Evolutionary conservation across 2,329 filamentous ascomycete genomes (phyloP), one percentile per base, ranked within the genome.

Genomic region (Fusarium mangiferae): DNA sequence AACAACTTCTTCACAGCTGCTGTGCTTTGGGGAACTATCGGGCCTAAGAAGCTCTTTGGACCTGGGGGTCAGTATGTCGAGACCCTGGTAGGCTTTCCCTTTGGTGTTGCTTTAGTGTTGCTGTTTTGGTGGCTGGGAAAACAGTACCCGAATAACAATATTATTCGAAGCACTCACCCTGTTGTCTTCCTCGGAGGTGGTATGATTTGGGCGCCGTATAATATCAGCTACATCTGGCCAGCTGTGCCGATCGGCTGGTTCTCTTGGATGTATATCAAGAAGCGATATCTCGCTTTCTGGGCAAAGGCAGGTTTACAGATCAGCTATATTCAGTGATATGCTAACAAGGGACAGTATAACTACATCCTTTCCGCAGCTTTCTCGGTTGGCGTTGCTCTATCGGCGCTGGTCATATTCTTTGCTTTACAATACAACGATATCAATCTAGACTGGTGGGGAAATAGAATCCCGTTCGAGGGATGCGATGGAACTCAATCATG

Each of bases 391-490:
- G 82, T 88, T 26, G 85, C 86, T 24, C 79, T 88, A 46, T 80
- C 85, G 0, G 86, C 80, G 18, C 81, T 88, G 28, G 65, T 88
- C 58, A 85, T 87, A 51, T 85, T 88, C 79, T 88, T 88, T 71
- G 81, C 83, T 14, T 77, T 88, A 7, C 81, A 85, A 71, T 86
- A 82, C 71, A 78, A 77, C 3, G 76, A 78, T 7, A 72, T 82
- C 4, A 75, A 80, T 28, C 48, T 87, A 35, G 72, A 81, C 11
- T 87, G 85, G 86, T 87, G 85, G 85, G 86, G 86, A 5, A 87
- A 86, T 72, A 78, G 24, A 22, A 72, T 77, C 8, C 62, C 70
- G 0, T 66, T 59, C 20, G 52, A 74, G 26, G 80, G 80, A 41
- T 81, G 80, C 22, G 79, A 81, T 35, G 78, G 77, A 15, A 64